phyloP scores from a whole-genome alignment of 805 yeast genomes.

The Candida boidinii region DNA sequence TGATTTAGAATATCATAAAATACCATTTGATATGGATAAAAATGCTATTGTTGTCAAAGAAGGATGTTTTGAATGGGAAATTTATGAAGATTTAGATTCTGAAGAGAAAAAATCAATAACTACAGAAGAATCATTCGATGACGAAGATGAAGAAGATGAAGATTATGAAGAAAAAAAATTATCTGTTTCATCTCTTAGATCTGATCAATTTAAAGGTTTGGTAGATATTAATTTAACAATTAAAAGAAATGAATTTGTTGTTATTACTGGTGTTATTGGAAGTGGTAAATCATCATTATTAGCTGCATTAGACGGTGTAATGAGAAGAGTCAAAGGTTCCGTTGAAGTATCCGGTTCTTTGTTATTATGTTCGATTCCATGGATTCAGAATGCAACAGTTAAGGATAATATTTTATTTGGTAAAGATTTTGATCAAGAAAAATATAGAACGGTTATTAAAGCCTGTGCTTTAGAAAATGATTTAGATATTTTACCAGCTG shows the following conservation, averaged over 20 bases:
- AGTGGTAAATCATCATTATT: constrained; percentile 73
- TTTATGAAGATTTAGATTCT: constrained; percentile 19
- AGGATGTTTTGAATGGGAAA: constrained; percentile 66
- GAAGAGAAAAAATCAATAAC: constrained; percentile 1
- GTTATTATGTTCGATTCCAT: constrained; percentile 45
- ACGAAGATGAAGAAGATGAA: not conserved
- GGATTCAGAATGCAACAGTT: constrained; percentile 80
- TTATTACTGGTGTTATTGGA: constrained; percentile 75
- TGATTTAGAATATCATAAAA: constrained; percentile 10
- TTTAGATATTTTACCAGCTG: constrained; percentile 59
- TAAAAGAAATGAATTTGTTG: constrained; percentile 59
- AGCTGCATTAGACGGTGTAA: constrained; percentile 60
- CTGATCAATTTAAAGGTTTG: constrained; percentile 31
- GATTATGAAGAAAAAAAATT: not conserved
- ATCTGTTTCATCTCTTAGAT: constrained; percentile 3
- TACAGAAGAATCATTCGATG: not conserved
- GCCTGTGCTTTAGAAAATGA: constrained; percentile 66
- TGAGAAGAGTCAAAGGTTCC: constrained; percentile 46
- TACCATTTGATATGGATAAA: constrained; percentile 3
- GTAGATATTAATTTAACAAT: constrained; percentile 43
- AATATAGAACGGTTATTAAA: constrained; percentile 44
- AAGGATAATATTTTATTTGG: constrained; percentile 72
- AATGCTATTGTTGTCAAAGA: constrained; percentile 40
- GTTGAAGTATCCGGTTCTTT: constrained; percentile 45
- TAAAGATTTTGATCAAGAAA: constrained; percentile 34